Percentiles rank a stretch among this genome's conserved stretches.
These are phyloP conservation scores for Leptodermis oblonga DNA, from an alignment of 257 asterid species.

Conservation along the genomic window DNA sequence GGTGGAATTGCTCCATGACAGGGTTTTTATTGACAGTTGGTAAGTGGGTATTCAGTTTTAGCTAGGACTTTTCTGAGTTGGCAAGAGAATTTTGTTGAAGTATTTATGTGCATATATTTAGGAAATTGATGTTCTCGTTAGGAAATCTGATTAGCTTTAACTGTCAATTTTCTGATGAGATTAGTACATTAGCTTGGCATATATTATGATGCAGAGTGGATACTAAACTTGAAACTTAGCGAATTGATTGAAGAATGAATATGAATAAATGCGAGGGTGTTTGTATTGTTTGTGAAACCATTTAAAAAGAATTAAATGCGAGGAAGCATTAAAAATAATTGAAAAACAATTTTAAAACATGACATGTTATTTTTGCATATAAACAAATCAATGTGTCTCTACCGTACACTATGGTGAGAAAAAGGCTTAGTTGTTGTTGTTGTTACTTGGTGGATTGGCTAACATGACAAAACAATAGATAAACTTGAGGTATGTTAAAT, in stretches of 20 bases:
- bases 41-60: neutral
- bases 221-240: neutral
- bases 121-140: neutral
- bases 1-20: constrained; percentile 14
- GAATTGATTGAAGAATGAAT: neutral
- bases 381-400: too few relatives aligned
- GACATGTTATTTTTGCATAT: too few relatives aligned
- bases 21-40: constrained; percentile 8
- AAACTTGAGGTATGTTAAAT: neutral
- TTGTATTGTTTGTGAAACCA: neutral
- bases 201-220: neutral
- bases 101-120: neutral
- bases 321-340: neutral
- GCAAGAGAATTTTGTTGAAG: too few relatives aligned
- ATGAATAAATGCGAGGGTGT: neutral
- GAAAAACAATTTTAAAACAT: too few relatives aligned
- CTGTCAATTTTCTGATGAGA: neutral
- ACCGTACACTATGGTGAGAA: too few relatives aligned
- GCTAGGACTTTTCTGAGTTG: neutral
- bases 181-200: neutral
- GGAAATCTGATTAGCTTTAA: neutral
- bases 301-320: neutral
- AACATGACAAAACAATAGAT: neutral
- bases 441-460: neutral
- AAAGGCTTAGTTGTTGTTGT: too few relatives aligned